These are phyloP conservation scores for Colletotrichum eremochloae DNA, from an alignment of 2,329 filamentous ascomycete species.

Conservation along the genomic window DNA sequence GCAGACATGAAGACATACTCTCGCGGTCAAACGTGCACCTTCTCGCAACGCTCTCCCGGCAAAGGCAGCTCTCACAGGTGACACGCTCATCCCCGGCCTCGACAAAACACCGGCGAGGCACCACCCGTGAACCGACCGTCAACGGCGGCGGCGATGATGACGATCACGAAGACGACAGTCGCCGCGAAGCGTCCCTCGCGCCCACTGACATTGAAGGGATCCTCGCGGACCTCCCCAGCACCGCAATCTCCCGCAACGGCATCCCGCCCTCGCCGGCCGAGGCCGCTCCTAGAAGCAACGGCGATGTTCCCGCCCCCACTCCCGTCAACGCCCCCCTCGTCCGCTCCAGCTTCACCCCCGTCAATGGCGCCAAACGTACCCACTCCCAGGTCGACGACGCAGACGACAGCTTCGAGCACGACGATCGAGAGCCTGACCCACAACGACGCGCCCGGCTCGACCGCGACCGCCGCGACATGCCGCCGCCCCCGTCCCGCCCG, in stretches of 20 bases:
- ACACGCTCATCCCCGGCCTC: constrained; percentile 8
- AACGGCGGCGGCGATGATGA: neutral
- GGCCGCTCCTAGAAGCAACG: neutral
- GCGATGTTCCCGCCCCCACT: neutral
- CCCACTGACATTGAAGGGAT: constrained; percentile 6
- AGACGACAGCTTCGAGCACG: constrained; percentile 45
- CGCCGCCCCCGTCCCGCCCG: constrained; percentile 32
- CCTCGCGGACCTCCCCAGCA: constrained; percentile 22
- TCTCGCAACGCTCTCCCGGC: constrained; percentile 16
- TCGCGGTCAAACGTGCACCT: constrained; percentile 26
- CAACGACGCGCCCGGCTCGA: constrained; percentile 46
- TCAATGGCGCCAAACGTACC: constrained; percentile 16
- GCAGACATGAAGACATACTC: constrained; percentile 27
- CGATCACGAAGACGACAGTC: neutral
- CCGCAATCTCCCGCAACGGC: constrained; percentile 4
- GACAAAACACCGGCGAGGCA: neutral
- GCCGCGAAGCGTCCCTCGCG: constrained; percentile 14
- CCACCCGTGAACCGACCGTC: neutral
- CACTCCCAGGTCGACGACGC: constrained; percentile 20
- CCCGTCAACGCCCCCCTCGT: neutral
- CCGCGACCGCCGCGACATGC: constrained; percentile 43
- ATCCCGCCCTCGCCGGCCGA: neutral
- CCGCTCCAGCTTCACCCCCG: constrained; percentile 22
- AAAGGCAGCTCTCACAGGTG: neutral
- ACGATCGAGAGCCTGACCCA: constrained; percentile 39